Evolutionary conservation across 73 alveolate genomes (phyloP).

Genomic region (Stentor coeruleus): DNA sequence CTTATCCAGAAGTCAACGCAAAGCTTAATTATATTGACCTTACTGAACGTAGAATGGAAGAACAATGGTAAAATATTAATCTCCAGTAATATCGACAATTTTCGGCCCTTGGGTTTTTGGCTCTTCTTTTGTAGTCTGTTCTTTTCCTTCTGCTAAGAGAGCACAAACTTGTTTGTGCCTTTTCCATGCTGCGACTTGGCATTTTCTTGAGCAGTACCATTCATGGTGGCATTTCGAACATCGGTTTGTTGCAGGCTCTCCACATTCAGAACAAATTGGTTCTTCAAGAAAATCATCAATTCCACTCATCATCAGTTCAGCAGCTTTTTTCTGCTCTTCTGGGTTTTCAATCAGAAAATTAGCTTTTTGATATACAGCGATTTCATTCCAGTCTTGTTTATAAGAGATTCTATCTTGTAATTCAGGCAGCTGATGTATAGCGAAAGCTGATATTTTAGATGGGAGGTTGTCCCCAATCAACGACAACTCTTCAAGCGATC

Average conservation of each 20-base stretch:
- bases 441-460: slow-evolving; percentile 51
- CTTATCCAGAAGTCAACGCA: background rate
- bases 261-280: slow-evolving; percentile 56
- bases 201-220: slow-evolving; percentile 97
- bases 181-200: slow-evolving; percentile 94
- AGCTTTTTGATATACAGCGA: slow-evolving; percentile 59
- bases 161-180: slow-evolving; percentile 84
- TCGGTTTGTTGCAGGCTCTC: slow-evolving; percentile 85
- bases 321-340: slow-evolving; percentile 48
- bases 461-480: slow-evolving; percentile 52
- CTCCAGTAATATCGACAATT: background rate
- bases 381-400: slow-evolving; percentile 71
- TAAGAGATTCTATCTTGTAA: slow-evolving; percentile 36
- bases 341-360: slow-evolving; percentile 52
- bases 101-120: background rate
- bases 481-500: slow-evolving; percentile 93
- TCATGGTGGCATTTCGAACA: slow-evolving; percentile 92
- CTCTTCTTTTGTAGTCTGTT: background rate
- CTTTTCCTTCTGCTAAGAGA: background rate
- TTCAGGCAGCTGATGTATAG: slow-evolving; percentile 77
- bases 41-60: background rate
- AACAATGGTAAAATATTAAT: background rate
- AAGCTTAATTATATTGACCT: background rate
- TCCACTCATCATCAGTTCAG: slow-evolving; percentile 1
- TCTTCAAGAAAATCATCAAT: slow-evolving; percentile 13